Evolutionary conservation across 345 rosid genomes (phyloP), one percentile per base, ranked within the genome.

Genomic region (Citrus sp.): DNA sequence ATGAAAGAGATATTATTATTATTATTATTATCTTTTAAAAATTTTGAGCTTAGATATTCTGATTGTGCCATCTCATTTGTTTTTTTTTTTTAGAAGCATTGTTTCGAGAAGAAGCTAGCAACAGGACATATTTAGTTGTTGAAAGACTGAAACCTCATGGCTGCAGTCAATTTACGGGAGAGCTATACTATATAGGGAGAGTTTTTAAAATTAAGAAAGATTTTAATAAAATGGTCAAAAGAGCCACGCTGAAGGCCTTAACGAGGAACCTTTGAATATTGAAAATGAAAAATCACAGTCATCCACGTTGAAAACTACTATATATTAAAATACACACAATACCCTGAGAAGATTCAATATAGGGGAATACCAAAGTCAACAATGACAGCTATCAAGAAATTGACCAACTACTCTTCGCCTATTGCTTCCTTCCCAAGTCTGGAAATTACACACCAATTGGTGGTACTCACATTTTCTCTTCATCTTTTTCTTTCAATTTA

Each of bases 361-460:
- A 46, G 1, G 1, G 51, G 51, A 13, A 10, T 24, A 0, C 1
- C 4, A 35, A 58, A 37, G 77, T 73, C 77, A 73, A 60, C 7
- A 56, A 54, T 72, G 75, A 32, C 75, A 9, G 60, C 63, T 38
- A 32, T 0, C 25, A 22, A 32, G n/a, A 56, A 21, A 56, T 56
- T 14, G 32, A 32, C 62, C 22, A 55, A 34, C 67, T 14, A 34
- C 67, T 24, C 66, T 24, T 37, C 7, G 28, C 42, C 46, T 24
- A 60, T 78, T 82, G 72, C 87, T 80, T 74, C 12, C 19, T 55
- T 76, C 2, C 85, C 80, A 77, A 77, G 82, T 82, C 66, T 56
- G 73, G 67, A 62, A 34, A 54, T 37, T 16, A 54, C 0, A 54
- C 58, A 46, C 1, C 51, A 16, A 54, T 54, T 54, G 58, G 21